phyloP scores from a whole-genome alignment of 1,284 basidiomycete species.

The Sanghuangporus sanghuang region DNA sequence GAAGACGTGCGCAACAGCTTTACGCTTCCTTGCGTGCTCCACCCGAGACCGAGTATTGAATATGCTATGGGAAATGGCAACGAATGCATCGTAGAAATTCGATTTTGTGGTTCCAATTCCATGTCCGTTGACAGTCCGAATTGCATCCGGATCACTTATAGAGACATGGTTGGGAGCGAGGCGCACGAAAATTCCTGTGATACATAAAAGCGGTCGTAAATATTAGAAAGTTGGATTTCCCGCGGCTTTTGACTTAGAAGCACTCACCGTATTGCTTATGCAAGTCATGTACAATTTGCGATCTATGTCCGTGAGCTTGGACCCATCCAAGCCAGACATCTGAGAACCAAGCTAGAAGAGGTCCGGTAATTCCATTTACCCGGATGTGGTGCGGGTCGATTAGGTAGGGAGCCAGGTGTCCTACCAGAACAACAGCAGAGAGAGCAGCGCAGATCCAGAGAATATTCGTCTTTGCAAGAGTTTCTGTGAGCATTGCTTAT shows the following conservation, averaged over 20 bases:
- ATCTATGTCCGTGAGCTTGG: constrained; percentile 67
- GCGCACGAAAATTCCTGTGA: constrained; percentile 71
- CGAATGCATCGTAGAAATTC: constrained; percentile 44
- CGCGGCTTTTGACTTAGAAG: not conserved
- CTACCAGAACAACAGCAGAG: constrained; percentile 22
- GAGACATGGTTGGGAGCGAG: constrained; percentile 86
- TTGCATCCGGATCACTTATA: constrained; percentile 73
- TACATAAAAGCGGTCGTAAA: not conserved
- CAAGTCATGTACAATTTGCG: constrained; percentile 68
- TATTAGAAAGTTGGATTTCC: not conserved
- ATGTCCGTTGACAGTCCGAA: constrained; percentile 75
- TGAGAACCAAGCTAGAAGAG: constrained; percentile 69
- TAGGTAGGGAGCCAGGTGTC: constrained; percentile 55
- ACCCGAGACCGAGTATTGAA: constrained; percentile 45
- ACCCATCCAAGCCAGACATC: constrained; percentile 74
- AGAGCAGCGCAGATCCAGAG: not conserved
- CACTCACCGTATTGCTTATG: constrained; percentile 70
- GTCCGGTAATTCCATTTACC: constrained; percentile 55
- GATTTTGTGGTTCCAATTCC: constrained; percentile 59
- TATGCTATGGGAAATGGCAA: constrained; percentile 28
- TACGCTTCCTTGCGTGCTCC: constrained; percentile 47
- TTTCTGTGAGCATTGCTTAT: not conserved
- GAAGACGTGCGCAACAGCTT: constrained; percentile 42
- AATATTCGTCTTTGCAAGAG: not conserved
- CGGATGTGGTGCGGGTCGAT: constrained; percentile 56